Percentiles rank a stretch among this genome's conserved stretches.
phyloP scores from a whole-genome alignment of 1,284 basidiomycete genomes.

The Papiliotrema nemorosa region DNA sequence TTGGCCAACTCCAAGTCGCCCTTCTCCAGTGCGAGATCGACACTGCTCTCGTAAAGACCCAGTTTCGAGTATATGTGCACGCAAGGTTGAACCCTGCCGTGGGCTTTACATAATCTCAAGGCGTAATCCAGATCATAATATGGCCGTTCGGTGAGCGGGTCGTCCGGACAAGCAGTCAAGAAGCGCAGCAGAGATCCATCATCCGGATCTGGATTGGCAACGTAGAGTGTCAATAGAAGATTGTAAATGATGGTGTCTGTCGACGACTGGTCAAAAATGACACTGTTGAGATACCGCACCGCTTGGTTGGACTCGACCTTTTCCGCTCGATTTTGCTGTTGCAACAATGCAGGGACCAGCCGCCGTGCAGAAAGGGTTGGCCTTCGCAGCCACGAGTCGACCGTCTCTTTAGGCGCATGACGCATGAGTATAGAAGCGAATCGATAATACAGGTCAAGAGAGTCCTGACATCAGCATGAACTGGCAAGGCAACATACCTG shows the following conservation, averaged over 20 bases:
- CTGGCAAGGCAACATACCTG: slow-evolving; percentile 58
- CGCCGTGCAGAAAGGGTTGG: slow-evolving; percentile 72
- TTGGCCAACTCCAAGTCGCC: slow-evolving; percentile 91
- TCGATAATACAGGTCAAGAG: slow-evolving; percentile 87
- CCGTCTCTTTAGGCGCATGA: slow-evolving; percentile 78
- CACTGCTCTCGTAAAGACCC: slow-evolving; percentile 93
- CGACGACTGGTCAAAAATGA: slow-evolving; percentile 66
- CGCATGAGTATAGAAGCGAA: slow-evolving; percentile 85
- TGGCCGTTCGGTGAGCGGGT: slow-evolving; percentile 77
- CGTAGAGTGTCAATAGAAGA: slow-evolving; percentile 82
- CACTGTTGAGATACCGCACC: slow-evolving; percentile 79
- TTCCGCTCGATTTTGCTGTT: slow-evolving; percentile 57
- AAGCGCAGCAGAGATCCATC: slow-evolving; percentile 81
- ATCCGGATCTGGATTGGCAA: slow-evolving; percentile 56
- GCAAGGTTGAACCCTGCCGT: slow-evolving; percentile 79
- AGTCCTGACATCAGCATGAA: slow-evolving; percentile 52
- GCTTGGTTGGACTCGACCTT: slow-evolving; percentile 64
- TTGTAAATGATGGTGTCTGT: slow-evolving; percentile 89
- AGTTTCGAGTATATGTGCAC: slow-evolving; percentile 98
- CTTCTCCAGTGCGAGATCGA: slow-evolving; percentile 89
- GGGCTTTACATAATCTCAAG: slow-evolving; percentile 79
- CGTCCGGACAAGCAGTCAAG: slow-evolving; percentile 74
- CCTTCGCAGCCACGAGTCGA: slow-evolving; percentile 88
- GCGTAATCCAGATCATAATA: slow-evolving; percentile 98
- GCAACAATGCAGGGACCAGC: slow-evolving; percentile 84